Evolutionary conservation across 805 yeast species (phyloP).

Genomic region (Huiozyma sinensis): DNA sequence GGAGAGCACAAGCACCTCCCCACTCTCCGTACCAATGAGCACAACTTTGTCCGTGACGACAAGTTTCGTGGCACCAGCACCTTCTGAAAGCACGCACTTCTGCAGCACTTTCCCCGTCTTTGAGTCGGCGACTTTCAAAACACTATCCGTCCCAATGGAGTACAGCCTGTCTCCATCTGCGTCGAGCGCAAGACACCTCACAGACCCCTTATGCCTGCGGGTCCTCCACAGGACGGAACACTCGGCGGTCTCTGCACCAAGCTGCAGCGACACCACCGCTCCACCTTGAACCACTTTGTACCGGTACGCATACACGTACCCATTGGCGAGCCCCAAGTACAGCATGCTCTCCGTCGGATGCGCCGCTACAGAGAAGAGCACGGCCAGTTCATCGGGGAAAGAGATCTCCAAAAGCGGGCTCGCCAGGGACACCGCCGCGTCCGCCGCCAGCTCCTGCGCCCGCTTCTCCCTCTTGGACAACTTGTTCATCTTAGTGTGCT

Average conservation of each 20-base stretch:
- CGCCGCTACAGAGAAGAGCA: constrained; percentile 65
- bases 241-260: constrained; percentile 9
- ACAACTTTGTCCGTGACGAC: constrained; percentile 32
- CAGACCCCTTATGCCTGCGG: constrained; percentile 81
- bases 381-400: constrained; percentile 34
- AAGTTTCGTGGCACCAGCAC: constrained; percentile 27
- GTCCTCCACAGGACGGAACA: constrained; percentile 61
- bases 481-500: too few species aligned
- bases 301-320: constrained; percentile 52
- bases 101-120: constrained; percentile 66
- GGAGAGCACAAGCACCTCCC: constrained; percentile 54
- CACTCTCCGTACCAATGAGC: constrained; percentile 56
- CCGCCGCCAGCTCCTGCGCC: constrained; percentile 14
- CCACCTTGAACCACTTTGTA: constrained; percentile 32
- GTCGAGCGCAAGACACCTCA: constrained; percentile 59
- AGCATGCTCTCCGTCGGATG: constrained; percentile 65
- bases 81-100: constrained; percentile 27
- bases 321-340: constrained; percentile 71
- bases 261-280: background rate
- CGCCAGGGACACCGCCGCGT: constrained; percentile 8
- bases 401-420: constrained; percentile 30
- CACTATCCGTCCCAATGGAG: constrained; percentile 71
- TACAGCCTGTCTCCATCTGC: constrained; percentile 41
- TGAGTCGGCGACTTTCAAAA: constrained; percentile 62
- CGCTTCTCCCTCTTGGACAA: constrained; percentile 4